These are phyloP conservation scores for Trypanosoma mega DNA, from an alignment of 208 protist genomes.

Conservation along the genomic window DNA sequence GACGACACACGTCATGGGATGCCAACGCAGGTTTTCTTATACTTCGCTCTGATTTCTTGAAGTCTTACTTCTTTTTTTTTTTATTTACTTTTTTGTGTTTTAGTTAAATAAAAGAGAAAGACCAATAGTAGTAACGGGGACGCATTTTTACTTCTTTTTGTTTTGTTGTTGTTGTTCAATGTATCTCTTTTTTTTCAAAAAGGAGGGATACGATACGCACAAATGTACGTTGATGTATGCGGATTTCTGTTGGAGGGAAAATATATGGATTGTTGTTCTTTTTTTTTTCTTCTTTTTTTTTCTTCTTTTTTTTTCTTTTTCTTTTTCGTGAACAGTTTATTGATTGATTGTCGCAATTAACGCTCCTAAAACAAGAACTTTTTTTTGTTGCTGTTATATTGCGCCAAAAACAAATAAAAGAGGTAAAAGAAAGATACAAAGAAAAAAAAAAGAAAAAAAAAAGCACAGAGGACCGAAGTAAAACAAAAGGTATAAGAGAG, in stretches of 20 bases:
- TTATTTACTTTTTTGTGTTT: conserved; percentile 24
- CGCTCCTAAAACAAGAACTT: too few species aligned
- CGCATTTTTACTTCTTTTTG: conserved; percentile 20
- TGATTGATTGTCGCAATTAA: too few species aligned
- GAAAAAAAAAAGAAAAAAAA: conserved; percentile 11
- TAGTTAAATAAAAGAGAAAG: conserved; percentile 11
- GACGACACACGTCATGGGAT: conserved; percentile 80
- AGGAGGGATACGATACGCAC: not conserved
- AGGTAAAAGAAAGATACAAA: not conserved
- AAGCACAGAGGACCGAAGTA: too few species aligned
- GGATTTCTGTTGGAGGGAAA: too few species aligned
- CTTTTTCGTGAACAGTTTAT: too few species aligned
- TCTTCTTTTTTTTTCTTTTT: not conserved
- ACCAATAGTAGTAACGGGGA: not conserved
- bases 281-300: conserved; percentile 4
- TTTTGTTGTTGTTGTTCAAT: conserved; percentile 1
- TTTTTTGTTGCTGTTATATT: conserved; percentile 5
- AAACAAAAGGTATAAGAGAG: too few species aligned
- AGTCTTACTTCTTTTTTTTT: conserved; percentile 26
- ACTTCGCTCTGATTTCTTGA: conserved; percentile 11
- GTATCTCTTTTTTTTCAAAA: conserved; percentile 17
- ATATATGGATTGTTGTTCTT: conserved; percentile 5
- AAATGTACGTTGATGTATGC: conserved; percentile 21
- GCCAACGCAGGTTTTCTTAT: conserved; percentile 15
- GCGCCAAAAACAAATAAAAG: not conserved